Evolutionary conservation across 352 stramenopile species (phyloP).

Genomic region (Phytophthora idaei): DNA sequence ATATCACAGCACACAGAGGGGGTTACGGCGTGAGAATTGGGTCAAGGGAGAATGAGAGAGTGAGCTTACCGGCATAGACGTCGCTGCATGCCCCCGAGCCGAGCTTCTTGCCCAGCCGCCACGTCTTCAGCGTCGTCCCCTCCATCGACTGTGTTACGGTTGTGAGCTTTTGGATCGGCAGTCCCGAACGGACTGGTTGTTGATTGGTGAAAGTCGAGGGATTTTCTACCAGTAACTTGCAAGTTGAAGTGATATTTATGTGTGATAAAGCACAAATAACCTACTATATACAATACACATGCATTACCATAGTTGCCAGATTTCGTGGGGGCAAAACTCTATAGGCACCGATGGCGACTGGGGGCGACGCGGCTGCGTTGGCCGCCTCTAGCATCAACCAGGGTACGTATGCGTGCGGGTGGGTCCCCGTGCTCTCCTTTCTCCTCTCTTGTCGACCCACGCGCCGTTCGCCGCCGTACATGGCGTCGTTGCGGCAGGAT

Average conservation of each 20-base stretch:
- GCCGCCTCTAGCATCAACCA: conserved; percentile 53
- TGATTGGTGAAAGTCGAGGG: neutral
- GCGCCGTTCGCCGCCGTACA: neutral
- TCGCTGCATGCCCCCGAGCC: conserved; percentile 83
- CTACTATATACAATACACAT: neutral
- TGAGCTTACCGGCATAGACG: conserved; percentile 65
- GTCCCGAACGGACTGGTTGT: conserved; percentile 3
- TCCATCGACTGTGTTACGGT: conserved; percentile 38
- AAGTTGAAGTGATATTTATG: neutral
- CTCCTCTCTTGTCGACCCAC: conserved; percentile 1
- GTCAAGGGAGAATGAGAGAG: neutral
- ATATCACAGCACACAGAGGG: conserved; percentile 8
- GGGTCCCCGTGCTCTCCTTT: neutral
- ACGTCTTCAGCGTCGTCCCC: conserved; percentile 80
- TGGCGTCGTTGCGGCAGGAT: conserved; percentile 2
- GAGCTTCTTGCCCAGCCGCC: conserved; percentile 78
- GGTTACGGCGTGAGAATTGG: conserved; percentile 1
- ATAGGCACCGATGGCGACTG: conserved; percentile 25
- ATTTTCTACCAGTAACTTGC: neutral
- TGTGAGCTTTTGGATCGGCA: neutral
- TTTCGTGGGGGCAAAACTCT: conserved; percentile 21
- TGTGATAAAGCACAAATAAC: neutral
- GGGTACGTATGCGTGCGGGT: conserved; percentile 28
- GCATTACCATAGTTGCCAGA: neutral
- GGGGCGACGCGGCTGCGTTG: conserved; percentile 36